Evolutionary conservation across 1,284 basidiomycete species (phyloP), one percentile per base, ranked within the genome.

Genomic region (Ustilago cynodontis): DNA sequence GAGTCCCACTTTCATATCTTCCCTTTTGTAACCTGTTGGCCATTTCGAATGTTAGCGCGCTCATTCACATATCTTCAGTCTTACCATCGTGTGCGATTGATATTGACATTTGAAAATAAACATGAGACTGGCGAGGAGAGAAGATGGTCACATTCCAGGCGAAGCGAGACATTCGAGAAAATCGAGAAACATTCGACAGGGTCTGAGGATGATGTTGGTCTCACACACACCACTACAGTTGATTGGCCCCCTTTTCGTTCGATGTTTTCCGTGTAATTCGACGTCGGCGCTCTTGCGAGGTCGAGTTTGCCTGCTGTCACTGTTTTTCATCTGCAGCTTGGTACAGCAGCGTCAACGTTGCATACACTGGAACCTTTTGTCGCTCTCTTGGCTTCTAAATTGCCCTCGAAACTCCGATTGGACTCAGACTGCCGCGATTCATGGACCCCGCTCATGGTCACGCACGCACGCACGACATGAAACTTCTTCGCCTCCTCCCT

Each of bases 21-120:
- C 26, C 6, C 31, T 2, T 26, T 37, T 58, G 45, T 33, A 28
- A 14, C 26, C 31, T 56, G 14, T 56, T 35, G 26, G 45, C 39
- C 56, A 28, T 16, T 7, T 18, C 24, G 58, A 52, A 59, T 59
- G 47, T 37, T 39, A 59, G 47, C 47, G 58, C 58, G 35, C 47
- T 39, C 33, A 59, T 59, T 59, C 58, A 50, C 31, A 31, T 31
- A 43, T 39, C 0, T 60, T 29, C 2, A n/a, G 22, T 41, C 26
- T 33, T 33, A 11, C 31, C 31, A 11, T 33, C 31, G 31, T 33
- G 37, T n/a, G n/a, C n/a, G n/a, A n/a, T n/a, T n/a, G 37, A 41
- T 14, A 18, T 41, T 41, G 37, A 14, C 37, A n/a, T 41, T 33
- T 33, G 5, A 6, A n/a, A n/a, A n/a, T n/a, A n/a, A n/a, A n/a